Evolutionary conservation across 495 filamentous ascomycete genomes (phyloP).

Genomic region (Penicillium odoratum): DNA sequence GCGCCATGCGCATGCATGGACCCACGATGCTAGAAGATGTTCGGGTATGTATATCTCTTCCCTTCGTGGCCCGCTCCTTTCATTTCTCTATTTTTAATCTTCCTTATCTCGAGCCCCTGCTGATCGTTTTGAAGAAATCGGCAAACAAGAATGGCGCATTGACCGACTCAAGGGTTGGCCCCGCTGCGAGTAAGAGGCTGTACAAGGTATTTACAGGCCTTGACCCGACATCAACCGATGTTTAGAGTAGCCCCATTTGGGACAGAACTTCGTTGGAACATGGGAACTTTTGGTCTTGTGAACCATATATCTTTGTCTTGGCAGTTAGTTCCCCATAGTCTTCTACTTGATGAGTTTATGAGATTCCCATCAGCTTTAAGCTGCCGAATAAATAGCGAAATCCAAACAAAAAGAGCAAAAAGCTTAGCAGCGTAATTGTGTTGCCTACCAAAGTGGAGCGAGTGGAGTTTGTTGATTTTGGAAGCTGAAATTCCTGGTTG

Average conservation of each 20-base stretch:
- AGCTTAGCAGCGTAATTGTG: background rate
- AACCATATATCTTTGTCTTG: background rate
- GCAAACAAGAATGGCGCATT: slow-evolving; percentile 67
- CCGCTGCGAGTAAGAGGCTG: slow-evolving; percentile 67
- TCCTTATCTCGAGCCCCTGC: background rate
- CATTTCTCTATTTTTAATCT: background rate
- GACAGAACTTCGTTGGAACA: background rate
- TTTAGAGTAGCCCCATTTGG: slow-evolving; percentile 43
- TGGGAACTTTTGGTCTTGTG: background rate
- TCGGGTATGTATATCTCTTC: slow-evolving; percentile 31
- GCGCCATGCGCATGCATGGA: slow-evolving; percentile 59
- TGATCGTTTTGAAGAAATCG: slow-evolving; percentile 47
- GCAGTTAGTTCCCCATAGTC: background rate
- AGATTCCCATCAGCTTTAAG: no score
- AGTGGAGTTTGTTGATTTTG: background rate
- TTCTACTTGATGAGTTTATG: no score
- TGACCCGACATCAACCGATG: slow-evolving; percentile 66
- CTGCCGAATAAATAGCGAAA: background rate
- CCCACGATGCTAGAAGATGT: slow-evolving; percentile 61
- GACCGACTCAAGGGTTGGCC: slow-evolving; percentile 65
- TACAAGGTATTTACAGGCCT: slow-evolving; percentile 72
- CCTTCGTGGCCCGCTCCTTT: background rate
- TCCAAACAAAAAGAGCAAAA: background rate
- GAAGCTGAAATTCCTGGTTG: no score
- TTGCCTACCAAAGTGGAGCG: background rate